Base-by-base conservation (phyloP, 2,329 filamentous ascomycete species). In the Herpomyces periplanetae region DNA sequence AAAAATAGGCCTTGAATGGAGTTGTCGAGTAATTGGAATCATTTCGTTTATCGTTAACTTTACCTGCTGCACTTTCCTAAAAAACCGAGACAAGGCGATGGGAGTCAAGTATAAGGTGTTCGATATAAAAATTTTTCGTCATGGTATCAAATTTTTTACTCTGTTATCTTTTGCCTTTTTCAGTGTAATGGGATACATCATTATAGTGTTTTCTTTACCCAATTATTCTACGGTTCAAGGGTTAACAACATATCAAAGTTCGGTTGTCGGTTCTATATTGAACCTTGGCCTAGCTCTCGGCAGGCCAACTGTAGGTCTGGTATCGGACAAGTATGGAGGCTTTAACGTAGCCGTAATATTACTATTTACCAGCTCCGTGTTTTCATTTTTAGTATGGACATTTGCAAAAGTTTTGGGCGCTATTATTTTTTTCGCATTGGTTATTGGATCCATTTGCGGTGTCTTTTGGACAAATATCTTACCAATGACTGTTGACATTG, bases 141-240 rank as follows among this genome's bases (percentile, higher is more conserved):
- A 48, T 3, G n/a, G n/a, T n/a, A 30, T 41, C 0, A 52, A 66
- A 29, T 69, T 61, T 26, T 32, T 57, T 11, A 39, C 69, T 2
- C 42, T 66, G 6, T 34, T 66, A 14, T 43, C 37, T 2, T 80
- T 58, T 42, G 58, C 59, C 4, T 54, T 57, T 35, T 56, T 73
- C 25, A 57, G 49, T 23, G 53, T 73, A 38, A 39, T 75, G 7
- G 62, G 49, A 3, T 75, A 75, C 28, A 47, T 65, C 11, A 59
- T 68, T 3, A 44, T 71, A n/a, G 47, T 71, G 17, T 75, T 71
- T 36, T 62, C 54, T 5, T 39, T 73, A 17, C 56, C 64, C 7
- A 64, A 60, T 32, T 75, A 69, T 30, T 25, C 27, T 6, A 46
- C 50, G 21, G 47, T 46, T 3, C 50, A 71, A 16, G 64, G 64